A percentile compares a stretch with the other conserved stretches of the same genome.
These are phyloP conservation scores for Antitrichia curtipendula DNA, from an alignment of 225 moss, liverwort and hornwort genomes.

Conservation along the genomic window DNA sequence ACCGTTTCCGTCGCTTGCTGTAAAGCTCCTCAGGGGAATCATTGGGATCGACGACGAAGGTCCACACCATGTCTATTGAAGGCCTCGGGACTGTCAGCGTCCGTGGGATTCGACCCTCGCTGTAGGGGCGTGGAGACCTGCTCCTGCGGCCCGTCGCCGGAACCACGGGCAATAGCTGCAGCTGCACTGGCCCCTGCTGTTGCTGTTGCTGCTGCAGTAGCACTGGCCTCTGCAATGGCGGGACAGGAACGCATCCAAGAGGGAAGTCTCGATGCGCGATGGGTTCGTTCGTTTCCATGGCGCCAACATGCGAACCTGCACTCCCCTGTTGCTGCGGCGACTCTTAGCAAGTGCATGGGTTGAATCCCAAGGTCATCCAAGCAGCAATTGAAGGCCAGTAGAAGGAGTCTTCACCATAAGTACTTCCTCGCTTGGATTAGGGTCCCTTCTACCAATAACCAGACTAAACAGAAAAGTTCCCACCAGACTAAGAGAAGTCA, in stretches of 20 bases:
- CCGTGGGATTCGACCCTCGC: neutral
- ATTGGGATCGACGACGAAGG: neutral
- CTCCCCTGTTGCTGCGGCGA: neutral
- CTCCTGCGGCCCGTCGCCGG: slow-evolving; percentile 1
- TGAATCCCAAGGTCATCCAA: neutral
- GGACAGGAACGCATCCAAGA: neutral
- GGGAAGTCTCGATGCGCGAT: slow-evolving; percentile 20
- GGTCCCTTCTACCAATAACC: neutral
- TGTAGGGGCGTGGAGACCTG: neutral
- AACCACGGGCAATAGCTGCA: neutral
- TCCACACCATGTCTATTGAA: slow-evolving; percentile 16
- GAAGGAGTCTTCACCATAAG: neutral
- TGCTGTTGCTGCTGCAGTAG: neutral
- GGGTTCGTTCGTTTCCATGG: neutral
- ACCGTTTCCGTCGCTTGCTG: slow-evolving; percentile 11
- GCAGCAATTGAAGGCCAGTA: neutral
- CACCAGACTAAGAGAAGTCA: neutral
- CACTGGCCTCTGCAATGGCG: neutral
- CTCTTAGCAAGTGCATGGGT: neutral
- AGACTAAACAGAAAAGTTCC: neutral
- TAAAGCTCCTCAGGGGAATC: slow-evolving; percentile 18
- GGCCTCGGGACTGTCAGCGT: neutral
- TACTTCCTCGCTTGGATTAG: neutral
- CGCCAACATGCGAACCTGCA: neutral
- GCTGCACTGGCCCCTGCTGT: neutral